Conservation (phyloP, 176 grass and related monocot species). For the Poa annua region DNA sequence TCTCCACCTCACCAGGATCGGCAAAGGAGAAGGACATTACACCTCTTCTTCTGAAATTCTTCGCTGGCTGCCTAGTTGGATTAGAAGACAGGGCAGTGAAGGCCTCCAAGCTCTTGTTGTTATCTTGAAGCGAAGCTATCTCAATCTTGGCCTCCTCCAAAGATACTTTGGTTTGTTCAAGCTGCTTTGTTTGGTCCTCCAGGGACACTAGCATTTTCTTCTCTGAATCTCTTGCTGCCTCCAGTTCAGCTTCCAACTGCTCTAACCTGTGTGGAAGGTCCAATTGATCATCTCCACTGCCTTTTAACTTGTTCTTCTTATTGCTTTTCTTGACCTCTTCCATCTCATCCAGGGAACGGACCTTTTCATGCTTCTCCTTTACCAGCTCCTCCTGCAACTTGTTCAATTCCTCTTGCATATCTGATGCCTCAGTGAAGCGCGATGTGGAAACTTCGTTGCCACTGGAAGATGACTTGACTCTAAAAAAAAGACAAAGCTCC, state of each 20-base stretch:
- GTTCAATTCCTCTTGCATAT: constrained; percentile 53
- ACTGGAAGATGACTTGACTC: constrained; percentile 39
- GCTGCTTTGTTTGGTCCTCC: constrained; percentile 63
- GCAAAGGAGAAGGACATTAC: constrained; percentile 53
- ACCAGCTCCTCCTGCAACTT: constrained; percentile 72
- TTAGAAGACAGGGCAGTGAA: constrained; percentile 30
- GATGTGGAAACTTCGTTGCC: constrained; percentile 26
- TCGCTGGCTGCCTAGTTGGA: constrained; percentile 30
- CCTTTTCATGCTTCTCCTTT: constrained; percentile 68
- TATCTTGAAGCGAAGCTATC: constrained; percentile 62
- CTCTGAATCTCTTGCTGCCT: constrained; percentile 70
- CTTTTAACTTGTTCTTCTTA: constrained; percentile 45
- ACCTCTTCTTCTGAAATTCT: constrained; percentile 51
- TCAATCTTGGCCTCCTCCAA: constrained; percentile 80
- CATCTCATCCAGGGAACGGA: constrained; percentile 52
- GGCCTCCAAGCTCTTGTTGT: constrained; percentile 44
- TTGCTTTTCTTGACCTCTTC: constrained; percentile 44
- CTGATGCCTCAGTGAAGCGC: constrained; percentile 32
- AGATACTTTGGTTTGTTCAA: constrained; percentile 76
- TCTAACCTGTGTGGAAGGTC: constrained; percentile 50
- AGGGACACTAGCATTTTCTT: constrained; percentile 68
- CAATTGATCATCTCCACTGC: constrained; percentile 9
- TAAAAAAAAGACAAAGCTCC: constrained; percentile 14
- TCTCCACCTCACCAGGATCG: constrained; percentile 48
- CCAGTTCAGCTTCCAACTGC: constrained; percentile 60